These are phyloP conservation scores for Colletotrichum sidae DNA, from an alignment of 2,329 filamentous ascomycete genomes.

Conservation along the genomic window DNA sequence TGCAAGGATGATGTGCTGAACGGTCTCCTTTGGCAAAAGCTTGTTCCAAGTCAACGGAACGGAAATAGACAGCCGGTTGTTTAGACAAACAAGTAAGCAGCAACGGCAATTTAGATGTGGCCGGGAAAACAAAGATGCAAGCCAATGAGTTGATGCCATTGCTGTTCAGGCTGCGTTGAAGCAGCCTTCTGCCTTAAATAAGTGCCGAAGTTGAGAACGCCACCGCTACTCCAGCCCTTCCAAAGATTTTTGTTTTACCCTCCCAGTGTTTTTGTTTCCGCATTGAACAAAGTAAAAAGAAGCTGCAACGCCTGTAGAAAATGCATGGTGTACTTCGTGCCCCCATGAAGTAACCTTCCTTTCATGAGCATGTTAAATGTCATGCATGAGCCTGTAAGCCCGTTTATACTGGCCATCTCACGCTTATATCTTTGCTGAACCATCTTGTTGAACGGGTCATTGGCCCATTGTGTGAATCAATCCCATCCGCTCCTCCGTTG, in stretches of 20 bases:
- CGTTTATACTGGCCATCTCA: constrained; percentile 19
- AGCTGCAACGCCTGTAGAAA: constrained; percentile 50
- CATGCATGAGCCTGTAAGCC: constrained; percentile 22
- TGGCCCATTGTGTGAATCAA: constrained; percentile 30
- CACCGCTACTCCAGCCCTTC: constrained; percentile 42
- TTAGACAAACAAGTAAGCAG: not conserved
- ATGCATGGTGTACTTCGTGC: constrained; percentile 45
- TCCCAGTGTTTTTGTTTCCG: constrained; percentile 33
- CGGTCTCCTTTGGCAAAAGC: too few species aligned
- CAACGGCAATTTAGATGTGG: not conserved
- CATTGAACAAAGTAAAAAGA: constrained; percentile 17
- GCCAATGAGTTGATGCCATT: constrained; percentile 35
- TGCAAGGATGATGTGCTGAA: too few species aligned
- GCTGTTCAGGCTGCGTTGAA: constrained; percentile 35
- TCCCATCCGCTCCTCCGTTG: constrained; percentile 4
- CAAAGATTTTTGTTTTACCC: constrained; percentile 32
- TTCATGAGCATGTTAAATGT: constrained; percentile 40
- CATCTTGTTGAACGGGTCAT: constrained; percentile 35
- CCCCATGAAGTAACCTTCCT: constrained; percentile 37
- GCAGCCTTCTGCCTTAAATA: constrained; percentile 34
- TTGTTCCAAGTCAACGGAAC: too few species aligned
- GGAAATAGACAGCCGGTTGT: not conserved
- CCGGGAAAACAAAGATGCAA: not conserved
- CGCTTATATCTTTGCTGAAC: constrained; percentile 32
- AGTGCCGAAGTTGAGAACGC: constrained; percentile 41